Conservation (phyloP, 1,284 basidiomycete species). For the Ustilago trichophora region DNA sequence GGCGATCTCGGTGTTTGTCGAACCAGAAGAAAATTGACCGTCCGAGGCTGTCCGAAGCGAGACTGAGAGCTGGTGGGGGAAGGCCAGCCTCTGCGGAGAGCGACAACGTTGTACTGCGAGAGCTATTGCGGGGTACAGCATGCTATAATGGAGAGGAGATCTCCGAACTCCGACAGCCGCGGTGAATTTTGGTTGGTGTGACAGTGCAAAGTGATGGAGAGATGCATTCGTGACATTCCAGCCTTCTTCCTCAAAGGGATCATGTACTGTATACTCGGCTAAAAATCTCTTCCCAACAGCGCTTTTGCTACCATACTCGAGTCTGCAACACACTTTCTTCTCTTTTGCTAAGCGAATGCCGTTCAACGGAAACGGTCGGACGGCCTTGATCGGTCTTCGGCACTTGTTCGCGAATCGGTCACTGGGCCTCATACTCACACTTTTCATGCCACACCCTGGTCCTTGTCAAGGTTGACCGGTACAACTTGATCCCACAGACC, state of each 20-base stretch:
- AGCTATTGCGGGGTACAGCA: neutral
- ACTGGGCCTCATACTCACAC: no score
- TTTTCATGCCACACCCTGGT: no score
- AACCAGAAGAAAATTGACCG: slow-evolving; percentile 5
- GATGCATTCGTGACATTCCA: slow-evolving; percentile 1
- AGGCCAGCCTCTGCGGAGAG: no score
- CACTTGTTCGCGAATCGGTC: neutral
- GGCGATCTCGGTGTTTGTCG: slow-evolving; percentile 4
- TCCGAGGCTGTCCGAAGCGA: neutral
- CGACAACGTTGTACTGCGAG: no score
- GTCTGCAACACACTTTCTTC: neutral
- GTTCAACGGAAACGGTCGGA: neutral
- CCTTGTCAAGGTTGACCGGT: neutral
- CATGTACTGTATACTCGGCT: no score
- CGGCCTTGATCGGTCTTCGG: slow-evolving; percentile 12
- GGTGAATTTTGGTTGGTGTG: neutral
- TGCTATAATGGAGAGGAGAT: slow-evolving; percentile 7
- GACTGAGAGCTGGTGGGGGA: neutral
- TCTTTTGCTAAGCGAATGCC: slow-evolving; percentile 5
- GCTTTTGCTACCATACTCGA: no score
- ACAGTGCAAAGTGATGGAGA: neutral
- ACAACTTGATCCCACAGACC: neutral
- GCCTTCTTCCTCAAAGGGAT: neutral
- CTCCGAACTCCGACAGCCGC: slow-evolving; percentile 17
- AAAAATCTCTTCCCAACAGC: no score